Conservation (phyloP, 2,329 filamentous ascomycete genomes). For the Ilyonectria sp. region DNA sequence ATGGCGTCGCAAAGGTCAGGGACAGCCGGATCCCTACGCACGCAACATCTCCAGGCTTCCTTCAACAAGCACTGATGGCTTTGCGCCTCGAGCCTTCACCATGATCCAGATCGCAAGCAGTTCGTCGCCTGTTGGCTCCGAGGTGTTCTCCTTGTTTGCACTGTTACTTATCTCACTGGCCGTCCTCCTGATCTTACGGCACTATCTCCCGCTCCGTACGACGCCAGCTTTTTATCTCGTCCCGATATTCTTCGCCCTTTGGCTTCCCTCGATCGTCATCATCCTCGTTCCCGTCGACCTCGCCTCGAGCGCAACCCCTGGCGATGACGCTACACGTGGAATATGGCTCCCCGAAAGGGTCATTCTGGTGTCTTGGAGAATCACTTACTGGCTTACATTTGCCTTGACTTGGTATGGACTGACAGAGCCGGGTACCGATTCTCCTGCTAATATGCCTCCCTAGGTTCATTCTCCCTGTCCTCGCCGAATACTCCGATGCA, state of each 20-base stretch:
- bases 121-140: conserved; percentile 80
- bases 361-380: conserved; percentile 91
- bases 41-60: conserved; percentile 36
- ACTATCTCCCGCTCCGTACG: conserved; percentile 90
- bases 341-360: conserved; percentile 89
- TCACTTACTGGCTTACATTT: conserved; percentile 98
- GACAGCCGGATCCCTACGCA: conserved; percentile 24
- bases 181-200: conserved; percentile 87
- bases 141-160: conserved; percentile 81
- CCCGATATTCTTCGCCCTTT: conserved; percentile 96
- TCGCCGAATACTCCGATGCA: conserved; percentile 95
- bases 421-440: background rate
- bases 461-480: conserved; percentile 90
- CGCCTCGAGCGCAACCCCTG: conserved; percentile 84
- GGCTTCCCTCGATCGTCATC: conserved; percentile 91
- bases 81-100: conserved; percentile 52
- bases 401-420: conserved; percentile 85
- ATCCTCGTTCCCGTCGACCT: conserved; percentile 96
- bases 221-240: conserved; percentile 92
- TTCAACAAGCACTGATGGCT: conserved; percentile 47
- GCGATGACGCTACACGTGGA: conserved; percentile 79
- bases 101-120: conserved; percentile 67
- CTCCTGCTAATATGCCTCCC: conserved; percentile 32
- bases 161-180: conserved; percentile 81
- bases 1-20: conserved; percentile 39